Base-by-base conservation (phyloP, 179 eudicot species). In the Silene coronaria region DNA sequence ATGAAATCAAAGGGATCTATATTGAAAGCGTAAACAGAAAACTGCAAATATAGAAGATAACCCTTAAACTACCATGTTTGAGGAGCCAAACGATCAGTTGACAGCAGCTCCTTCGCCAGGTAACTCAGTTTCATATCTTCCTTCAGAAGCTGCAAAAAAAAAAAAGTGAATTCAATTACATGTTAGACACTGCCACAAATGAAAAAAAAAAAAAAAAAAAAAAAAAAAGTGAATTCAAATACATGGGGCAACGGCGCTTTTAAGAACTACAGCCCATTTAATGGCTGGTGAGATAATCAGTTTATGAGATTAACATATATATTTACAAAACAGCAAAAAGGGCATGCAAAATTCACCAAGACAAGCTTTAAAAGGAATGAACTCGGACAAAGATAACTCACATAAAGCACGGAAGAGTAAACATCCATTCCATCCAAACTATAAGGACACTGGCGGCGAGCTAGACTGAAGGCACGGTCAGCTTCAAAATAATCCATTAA, bases 121-220 rank as follows among this genome's bases (percentile, higher is more conserved):
- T 93, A 96, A 83, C 99, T 91, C 82, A 96, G 82, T 84, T 89
- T 93, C 99, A 93, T 96, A 77, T 96, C 99, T 85, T 93, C 91
- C 87, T 91, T 96, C 81, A 96, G 68, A 85, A 90, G 99, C 99
- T 96, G 87, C 81, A 76, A 61, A 45, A n/a, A 38, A 45, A n/a
- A 38, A 75, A 16, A 66, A 66, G 1, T 24, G 4, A 26, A 12
- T 61, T 59, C 57, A 70, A 10, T 24, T 71, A 23, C 53, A 67
- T 7, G 72, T 78, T 76, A 82, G 63, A 76, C 45, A 21, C 66
- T 14, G 34, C 51, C 64, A 72, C n/a, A 11, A 6, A n/a, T 17
- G 22, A 59, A 57, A 13, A 42, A 1, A 0, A 42, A 28, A 1
- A 28, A 28, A 28, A 28, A 28, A 1, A 28, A 28, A 28, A 28